Evolutionary conservation across 2,329 filamentous ascomycete species (phyloP).

Genomic region (Fusarium xyrophilum): DNA sequence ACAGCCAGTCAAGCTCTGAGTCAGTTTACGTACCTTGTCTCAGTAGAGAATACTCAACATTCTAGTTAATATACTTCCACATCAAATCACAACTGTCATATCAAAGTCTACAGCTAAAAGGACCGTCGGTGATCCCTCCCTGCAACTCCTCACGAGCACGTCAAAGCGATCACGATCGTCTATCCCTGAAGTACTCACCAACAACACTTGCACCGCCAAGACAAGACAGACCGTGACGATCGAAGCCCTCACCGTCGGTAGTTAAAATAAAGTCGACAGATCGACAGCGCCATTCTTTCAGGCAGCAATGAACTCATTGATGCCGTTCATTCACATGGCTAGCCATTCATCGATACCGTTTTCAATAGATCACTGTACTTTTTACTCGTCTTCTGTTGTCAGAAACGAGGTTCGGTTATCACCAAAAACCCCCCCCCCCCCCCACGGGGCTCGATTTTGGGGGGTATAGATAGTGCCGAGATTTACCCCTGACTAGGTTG

Average conservation of each 20-base stretch:
- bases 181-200: neutral
- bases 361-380: neutral
- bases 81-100: neutral
- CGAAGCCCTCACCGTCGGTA: constrained; percentile 7
- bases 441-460: constrained; percentile 21
- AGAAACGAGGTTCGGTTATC: constrained; percentile 16
- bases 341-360: constrained; percentile 3
- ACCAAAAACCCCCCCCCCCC: constrained; percentile 1
- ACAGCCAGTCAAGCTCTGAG: constrained; percentile 7
- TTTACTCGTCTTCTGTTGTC: neutral
- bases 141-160: neutral
- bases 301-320: neutral
- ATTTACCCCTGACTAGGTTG: constrained; percentile 21
- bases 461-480: constrained; percentile 24
- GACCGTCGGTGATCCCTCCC: neutral
- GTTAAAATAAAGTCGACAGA: constrained; percentile 3
- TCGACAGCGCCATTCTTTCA: neutral
- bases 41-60: neutral
- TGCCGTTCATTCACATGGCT: neutral
- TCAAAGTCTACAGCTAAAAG: neutral
- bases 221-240: constrained; percentile 1
- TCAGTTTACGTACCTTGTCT: constrained; percentile 18
- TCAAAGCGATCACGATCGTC: constrained; percentile 17
- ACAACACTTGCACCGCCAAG: neutral
- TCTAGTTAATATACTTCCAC: neutral